Evolutionary conservation across 768 basidiomycete genomes (phyloP).

Genomic region (Tylopilus intermedius): DNA sequence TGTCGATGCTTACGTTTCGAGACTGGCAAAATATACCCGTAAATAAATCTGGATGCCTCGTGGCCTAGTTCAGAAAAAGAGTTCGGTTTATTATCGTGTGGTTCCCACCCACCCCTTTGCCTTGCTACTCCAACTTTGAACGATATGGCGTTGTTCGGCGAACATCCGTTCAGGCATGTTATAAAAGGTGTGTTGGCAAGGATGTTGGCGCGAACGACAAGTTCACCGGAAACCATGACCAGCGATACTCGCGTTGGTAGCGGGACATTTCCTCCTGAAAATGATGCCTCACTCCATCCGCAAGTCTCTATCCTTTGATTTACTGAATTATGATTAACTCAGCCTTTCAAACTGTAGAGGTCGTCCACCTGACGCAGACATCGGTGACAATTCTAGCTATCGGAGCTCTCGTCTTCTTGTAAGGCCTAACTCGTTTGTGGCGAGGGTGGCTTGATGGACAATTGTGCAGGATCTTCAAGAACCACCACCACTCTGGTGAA

Average conservation of each 20-base stretch:
- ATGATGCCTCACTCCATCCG: slow-evolving; percentile 37
- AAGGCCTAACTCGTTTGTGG: slow-evolving; percentile 20
- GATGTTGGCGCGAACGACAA: background rate
- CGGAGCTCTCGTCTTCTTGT: slow-evolving; percentile 62
- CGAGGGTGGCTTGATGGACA: background rate
- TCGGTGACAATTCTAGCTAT: slow-evolving; percentile 67
- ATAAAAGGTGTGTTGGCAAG: slow-evolving; percentile 24
- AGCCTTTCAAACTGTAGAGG: slow-evolving; percentile 38
- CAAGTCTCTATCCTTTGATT: slow-evolving; percentile 18
- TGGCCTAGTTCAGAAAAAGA: slow-evolving; percentile 26
- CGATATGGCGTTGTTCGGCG: slow-evolving; percentile 29
- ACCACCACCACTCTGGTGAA: slow-evolving; percentile 55
- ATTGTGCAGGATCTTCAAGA: slow-evolving; percentile 54
- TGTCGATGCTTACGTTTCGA: slow-evolving; percentile 12
- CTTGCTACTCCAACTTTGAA: slow-evolving; percentile 12
- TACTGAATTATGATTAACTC: slow-evolving; percentile 3
- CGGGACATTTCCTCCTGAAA: slow-evolving; percentile 50
- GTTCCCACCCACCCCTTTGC: slow-evolving; percentile 28
- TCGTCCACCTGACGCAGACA: slow-evolving; percentile 67
- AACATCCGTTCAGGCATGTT: slow-evolving; percentile 32
- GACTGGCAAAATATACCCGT: slow-evolving; percentile 4
- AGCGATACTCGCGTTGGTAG: slow-evolving; percentile 46
- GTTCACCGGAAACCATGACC: slow-evolving; percentile 13
- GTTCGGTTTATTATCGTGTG: background rate
- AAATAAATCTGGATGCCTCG: slow-evolving; percentile 23